Percentiles rank a stretch among this genome's conserved stretches.
Evolutionary conservation across 148 eudicot genomes (phyloP).

Genomic region (Agrostemma githago): DNA sequence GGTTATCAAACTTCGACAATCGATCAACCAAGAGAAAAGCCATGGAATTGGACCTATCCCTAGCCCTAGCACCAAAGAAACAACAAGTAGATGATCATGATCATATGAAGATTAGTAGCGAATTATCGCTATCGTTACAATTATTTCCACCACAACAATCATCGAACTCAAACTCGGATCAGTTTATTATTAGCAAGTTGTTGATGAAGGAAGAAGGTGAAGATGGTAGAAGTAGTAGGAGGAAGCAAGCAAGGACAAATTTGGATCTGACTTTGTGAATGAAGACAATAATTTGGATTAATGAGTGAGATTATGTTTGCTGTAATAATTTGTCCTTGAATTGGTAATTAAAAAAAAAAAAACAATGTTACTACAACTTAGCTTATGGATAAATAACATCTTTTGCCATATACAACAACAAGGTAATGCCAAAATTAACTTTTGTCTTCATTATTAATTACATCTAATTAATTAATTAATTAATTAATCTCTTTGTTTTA

Average conservation of each 20-base stretch:
- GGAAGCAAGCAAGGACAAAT: slow-evolving; percentile 33
- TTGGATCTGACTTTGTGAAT: slow-evolving; percentile 73
- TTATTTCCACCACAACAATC: slow-evolving; percentile 20
- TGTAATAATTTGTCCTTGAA: slow-evolving; percentile 37
- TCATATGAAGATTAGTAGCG: slow-evolving; percentile 9
- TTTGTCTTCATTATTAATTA: slow-evolving; percentile 1
- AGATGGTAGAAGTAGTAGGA: slow-evolving; percentile 15
- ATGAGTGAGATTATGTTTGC: slow-evolving; percentile 49
- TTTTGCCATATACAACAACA: slow-evolving; percentile 27
- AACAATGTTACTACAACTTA: slow-evolving; percentile 3
- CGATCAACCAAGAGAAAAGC: slow-evolving; percentile 36
- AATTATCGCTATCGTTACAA: slow-evolving; percentile 29
- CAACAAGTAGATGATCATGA: not conserved
- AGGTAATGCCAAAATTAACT: slow-evolving; percentile 32
- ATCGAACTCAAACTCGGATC: slow-evolving; percentile 2
- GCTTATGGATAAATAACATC: slow-evolving; percentile 26
- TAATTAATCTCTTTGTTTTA: not conserved
- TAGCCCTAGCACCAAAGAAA: slow-evolving; percentile 29
- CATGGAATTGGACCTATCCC: slow-evolving; percentile 45
- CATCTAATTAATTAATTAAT: too few species aligned
- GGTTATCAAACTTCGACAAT: not conserved
- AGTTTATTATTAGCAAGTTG: slow-evolving; percentile 17
- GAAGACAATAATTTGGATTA: slow-evolving; percentile 37
- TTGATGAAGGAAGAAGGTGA: slow-evolving; percentile 11
- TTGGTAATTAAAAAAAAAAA: too few species aligned